Evolutionary conservation across 176 grass and related monocot genomes (phyloP), one percentile per base, ranked within the genome.

Genomic region (Eleusine coracana): DNA sequence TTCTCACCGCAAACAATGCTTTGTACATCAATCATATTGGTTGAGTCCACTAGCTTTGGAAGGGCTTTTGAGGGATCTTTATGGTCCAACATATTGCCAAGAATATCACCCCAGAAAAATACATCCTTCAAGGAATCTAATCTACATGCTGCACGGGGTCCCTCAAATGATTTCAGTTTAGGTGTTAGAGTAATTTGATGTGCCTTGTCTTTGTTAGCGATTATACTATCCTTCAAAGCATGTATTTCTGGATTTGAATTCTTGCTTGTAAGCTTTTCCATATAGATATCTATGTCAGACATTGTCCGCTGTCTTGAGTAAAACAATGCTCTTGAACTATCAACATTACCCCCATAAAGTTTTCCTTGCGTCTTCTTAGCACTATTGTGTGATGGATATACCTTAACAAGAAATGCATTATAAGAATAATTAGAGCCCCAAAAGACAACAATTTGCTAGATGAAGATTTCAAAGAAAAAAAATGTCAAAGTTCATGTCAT

Each of bases 61-160:
- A 93, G 42, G 60, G 84, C 70, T 74, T 89, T 92, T 60, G 69
- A 62, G 49, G 68, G 71, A 68, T 82, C 80, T 54, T 69, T 73
- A 84, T 68, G 74, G 9, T 83, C 90, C 76, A 85, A 87, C 17
- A 83, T 73, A 75, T 84, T 83, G 54, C 74, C 95, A 79, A 89
- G 80, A 83, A 87, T 84, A 85, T 86, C 83, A 39, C 96, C 96
- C 96, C 96, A 98, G 52, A 98, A 90, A 82, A 95, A 95, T 74
- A 98, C 84, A 91, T 95, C 96, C 85, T 93, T 98, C 64, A 98
- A 64, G 52, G 89, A 87, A 83, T 95, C 92, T 68, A 79, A 68
- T 70, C 80, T 80, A 51, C 92, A 82, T 77, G 88, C 63, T 27
- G 73, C 20, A 68, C 86, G 88, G 54, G 82, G 86, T 68, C 72